phyloP scores from a whole-genome alignment of 164 flowering plant genomes.

The Magnolia kwangsiensis region DNA sequence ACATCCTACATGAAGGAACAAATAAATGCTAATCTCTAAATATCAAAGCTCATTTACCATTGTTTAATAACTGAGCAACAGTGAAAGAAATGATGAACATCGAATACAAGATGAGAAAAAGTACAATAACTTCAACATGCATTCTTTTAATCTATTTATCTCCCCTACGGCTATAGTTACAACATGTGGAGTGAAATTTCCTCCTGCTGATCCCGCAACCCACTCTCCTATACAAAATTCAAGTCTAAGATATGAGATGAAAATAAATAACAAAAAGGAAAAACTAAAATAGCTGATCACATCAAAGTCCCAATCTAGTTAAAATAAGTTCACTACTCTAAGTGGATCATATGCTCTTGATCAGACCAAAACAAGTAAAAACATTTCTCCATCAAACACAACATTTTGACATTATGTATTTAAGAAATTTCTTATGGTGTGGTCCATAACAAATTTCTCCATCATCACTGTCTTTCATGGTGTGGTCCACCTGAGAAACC shows the following conservation, averaged over 20 bases:
- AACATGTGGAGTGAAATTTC: slow-evolving; percentile 76
- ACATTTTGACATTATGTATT: no score
- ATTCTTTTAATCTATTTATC: slow-evolving; percentile 33
- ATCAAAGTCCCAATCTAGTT: background rate
- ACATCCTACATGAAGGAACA: slow-evolving; percentile 56
- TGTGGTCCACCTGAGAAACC: no score
- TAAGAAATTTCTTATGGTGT: background rate
- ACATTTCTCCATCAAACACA: no score
- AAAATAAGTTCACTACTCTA: background rate
- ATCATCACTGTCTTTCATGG: no score
- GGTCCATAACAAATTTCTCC: no score
- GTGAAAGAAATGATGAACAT: background rate
- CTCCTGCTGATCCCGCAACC: slow-evolving; percentile 61
- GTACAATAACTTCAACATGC: background rate
- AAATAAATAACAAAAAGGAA: background rate
- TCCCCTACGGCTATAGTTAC: slow-evolving; percentile 74
- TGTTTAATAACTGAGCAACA: background rate
- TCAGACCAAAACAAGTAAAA: background rate
- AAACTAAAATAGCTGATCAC: background rate
- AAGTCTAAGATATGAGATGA: slow-evolving; percentile 8
- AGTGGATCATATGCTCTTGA: background rate
- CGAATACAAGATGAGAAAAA: background rate
- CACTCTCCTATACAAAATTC: slow-evolving; percentile 50
- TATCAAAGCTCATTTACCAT: background rate
- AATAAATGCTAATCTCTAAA: background rate